Conservation (phyloP, 768 basidiomycete species). For the Rhodotorula paludigena region DNA sequence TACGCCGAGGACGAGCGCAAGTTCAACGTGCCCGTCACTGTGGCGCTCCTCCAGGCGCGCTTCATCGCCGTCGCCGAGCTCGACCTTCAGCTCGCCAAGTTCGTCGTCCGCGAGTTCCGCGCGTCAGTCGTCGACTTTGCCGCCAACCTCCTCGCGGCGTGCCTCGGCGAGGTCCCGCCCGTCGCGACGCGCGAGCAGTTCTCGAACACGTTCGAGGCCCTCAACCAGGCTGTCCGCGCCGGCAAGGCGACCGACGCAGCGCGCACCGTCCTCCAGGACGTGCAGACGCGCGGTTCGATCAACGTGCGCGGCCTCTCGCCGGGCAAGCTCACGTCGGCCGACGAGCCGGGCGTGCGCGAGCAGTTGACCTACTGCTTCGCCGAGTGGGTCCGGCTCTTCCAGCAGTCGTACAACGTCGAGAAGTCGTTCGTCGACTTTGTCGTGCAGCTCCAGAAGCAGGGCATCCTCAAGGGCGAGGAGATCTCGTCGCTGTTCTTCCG, state of each 20-base stretch:
- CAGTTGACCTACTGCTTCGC: conserved; percentile 47
- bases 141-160: conserved; percentile 77
- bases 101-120: conserved; percentile 70
- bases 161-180: conserved; percentile 72
- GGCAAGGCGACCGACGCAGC: conserved; percentile 79
- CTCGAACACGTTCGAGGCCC: conserved; percentile 69
- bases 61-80: conserved; percentile 70
- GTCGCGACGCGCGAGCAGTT: conserved; percentile 71
- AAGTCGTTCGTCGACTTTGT: conserved; percentile 94
- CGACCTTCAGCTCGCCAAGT: conserved; percentile 85
- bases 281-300: conserved; percentile 55
- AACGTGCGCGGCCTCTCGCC: conserved; percentile 27
- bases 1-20: conserved; percentile 99
- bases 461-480: conserved; percentile 91
- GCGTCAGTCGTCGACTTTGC: conserved; percentile 73
- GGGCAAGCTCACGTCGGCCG: conserved; percentile 29
- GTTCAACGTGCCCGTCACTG: conserved; percentile 88
- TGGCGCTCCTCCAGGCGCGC: conserved; percentile 76
- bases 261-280: conserved; percentile 65
- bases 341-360: conserved; percentile 44
- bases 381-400: conserved; percentile 91
- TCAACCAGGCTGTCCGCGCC: conserved; percentile 65
- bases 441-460: conserved; percentile 93
- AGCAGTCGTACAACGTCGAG: conserved; percentile 81
- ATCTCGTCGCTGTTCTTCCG: conserved; percentile 97